Base-by-base conservation (phyloP, 108 stramenopile species). In the Cyclostephanos invisitatus region DNA sequence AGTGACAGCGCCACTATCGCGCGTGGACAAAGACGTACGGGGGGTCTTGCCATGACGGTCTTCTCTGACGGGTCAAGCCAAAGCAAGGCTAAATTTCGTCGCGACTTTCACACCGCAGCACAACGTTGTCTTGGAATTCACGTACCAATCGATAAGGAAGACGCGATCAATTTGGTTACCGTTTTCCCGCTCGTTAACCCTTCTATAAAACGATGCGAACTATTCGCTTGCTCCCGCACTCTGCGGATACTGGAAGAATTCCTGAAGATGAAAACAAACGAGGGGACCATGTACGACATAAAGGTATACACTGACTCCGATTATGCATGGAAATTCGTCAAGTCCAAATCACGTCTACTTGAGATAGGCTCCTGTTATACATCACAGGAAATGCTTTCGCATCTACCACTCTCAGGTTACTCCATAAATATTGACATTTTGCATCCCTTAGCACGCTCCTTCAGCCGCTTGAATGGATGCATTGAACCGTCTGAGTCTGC, bases 271-370 rank as follows among this genome's bases (percentile, higher is more conserved):
- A 55, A 57, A 27, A n/a, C 47, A 5, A 64, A 72, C 9, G 37
- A 57, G 18, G 70, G 72, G 6, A 32, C 22, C 0, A 37, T 53
- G 25, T 76, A 82, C 21, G 68, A 77, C 38, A 50, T 85, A 17
- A 73, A 66, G 22, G 54, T 87, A 6, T 76, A 70, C 42, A 85
- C 82, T 14, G 84, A 87, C 50, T 85, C 84, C 5, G 75, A 72
- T 10, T 87, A 83, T 49, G 78, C 71, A 11, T 76, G 78, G 74
- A 82, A 85, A 35, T 27, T 85, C 18, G 47, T 77, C 4, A 61
- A 67, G 27, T 64, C 83, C 58, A 55, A 38, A 49, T 60, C 64
- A 14, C 68, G 65, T 2, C 67, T 87, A 2, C 10, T 78, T 24
- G 44, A 69, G 47, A 73, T 84, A 62, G 86, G 86, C 10, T 63